Evolutionary conservation across 73 alveolate genomes (phyloP), one percentile per base, ranked within the genome.

Genomic region (Halteria grandinella): DNA sequence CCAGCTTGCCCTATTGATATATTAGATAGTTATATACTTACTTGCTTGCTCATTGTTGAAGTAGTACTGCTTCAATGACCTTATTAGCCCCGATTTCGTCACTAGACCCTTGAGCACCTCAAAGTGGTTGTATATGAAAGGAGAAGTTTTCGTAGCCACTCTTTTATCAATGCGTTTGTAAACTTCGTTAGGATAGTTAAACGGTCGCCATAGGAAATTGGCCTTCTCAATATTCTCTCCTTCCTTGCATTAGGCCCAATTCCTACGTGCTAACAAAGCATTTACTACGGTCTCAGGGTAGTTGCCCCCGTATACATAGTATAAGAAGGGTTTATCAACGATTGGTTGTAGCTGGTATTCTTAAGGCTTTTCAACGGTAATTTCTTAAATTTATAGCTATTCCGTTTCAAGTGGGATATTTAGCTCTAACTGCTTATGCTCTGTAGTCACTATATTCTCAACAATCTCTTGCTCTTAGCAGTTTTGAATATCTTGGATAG

Each of bases 161-260:
- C 74, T 62, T 70, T 70, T 77, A 48, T 78, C 75, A 21, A 64
- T 44, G 33, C 54, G 3, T 59, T 77, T 66, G 31, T 66, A 66
- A 2, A 37, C 79, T 14, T 83, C 80, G 0, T 27, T 21, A 1
- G 84, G 59, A 20, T 55, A 54, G 25, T 71, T 47, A 23, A 54
- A 41, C 21, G 94, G 94, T 50, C 76, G 49, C 90, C 94, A 85
- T 14, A 85, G 29, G 27, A 85, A 80, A 31, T 85, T 75, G 21
- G 69, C 59, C 18, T 79, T 36, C 34, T 66, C 74, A 25, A 63
- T 49, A 45, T 47, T 55, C 14, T 59, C 84, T 21, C 29, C 74
- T 47, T 78, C 88, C 47, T 79, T 79, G 14, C 69, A 86, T 64
- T 85, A 89, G 23, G 37, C 23, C 89, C 92, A 83, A 62, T 83